Conservation (phyloP, 371 early-diverging fungal species). For the Batkoa obscura region DNA sequence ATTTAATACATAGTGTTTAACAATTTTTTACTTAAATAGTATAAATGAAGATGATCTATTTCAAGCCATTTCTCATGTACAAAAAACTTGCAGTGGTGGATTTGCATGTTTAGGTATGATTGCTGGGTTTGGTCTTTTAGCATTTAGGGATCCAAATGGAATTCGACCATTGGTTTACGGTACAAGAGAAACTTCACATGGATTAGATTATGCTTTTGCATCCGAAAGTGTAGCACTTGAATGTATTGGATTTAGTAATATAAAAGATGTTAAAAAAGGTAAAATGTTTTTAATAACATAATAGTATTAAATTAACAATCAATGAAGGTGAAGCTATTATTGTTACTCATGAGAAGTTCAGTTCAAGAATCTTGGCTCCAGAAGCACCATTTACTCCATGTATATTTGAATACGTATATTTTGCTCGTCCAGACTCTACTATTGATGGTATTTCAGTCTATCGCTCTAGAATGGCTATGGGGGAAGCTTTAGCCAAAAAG, state of each 20-base stretch:
- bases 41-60: conserved; percentile 94
- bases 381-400: conserved; percentile 54
- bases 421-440: conserved; percentile 93
- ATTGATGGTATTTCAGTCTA: conserved; percentile 97
- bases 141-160: conserved; percentile 87
- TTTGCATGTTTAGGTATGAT: conserved; percentile 92
- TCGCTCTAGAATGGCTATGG: conserved; percentile 90
- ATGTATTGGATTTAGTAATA: conserved; percentile 69
- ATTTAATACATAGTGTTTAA: not conserved
- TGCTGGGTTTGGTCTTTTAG: conserved; percentile 79
- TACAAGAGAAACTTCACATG: conserved; percentile 32
- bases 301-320: not conserved
- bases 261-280: conserved; percentile 72
- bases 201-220: conserved; percentile 87
- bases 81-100: conserved; percentile 66
- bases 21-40: conserved; percentile 16
- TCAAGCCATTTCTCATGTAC: conserved; percentile 66
- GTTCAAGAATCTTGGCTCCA: conserved; percentile 36
- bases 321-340: conserved; percentile 66
- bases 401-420: conserved; percentile 96
- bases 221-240: conserved; percentile 89
- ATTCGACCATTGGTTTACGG: conserved; percentile 89
- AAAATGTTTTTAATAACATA: not conserved
- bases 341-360: conserved; percentile 37
- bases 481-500: conserved; percentile 76